Base-by-base conservation (phyloP, 2,329 filamentous ascomycete genomes). In the Zymoseptoria ardabiliae region DNA sequence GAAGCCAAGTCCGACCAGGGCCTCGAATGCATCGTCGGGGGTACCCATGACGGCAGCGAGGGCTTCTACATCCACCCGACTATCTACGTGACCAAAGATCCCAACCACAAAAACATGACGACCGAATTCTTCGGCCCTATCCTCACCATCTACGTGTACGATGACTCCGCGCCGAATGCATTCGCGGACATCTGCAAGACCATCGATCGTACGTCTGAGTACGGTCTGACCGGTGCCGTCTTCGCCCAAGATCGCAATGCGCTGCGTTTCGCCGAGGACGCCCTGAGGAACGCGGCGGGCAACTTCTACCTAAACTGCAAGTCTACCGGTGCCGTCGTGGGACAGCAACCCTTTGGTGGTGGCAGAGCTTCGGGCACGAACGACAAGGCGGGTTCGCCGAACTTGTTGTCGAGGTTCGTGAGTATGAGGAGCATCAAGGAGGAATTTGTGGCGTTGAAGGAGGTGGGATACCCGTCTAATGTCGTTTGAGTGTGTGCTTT, bases 281-380 rank as follows among this genome's bases (percentile, higher is more conserved):
- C 80, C 61, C 79, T 93, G 56, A 80, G 88, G 64, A 85, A 91
- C 71, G 78, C 86, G 0, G 89, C 89, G 0, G 89, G 89, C 50
- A 93, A 93, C 78, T 92, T 92, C 73, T 93, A 93, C 77, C 81
- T 93, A 76, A 93, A 92, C 78, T 89, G 86, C 79, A 92, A 92
- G 82, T 87, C 78, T 61, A 84, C 81, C 2, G 81, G 78, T 55
- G 72, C 77, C 61, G 74, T 78, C 65, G 71, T 75, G 8, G 73
- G 70, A 2, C 73, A 75, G 65, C 73, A 75, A 65, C 72, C 72
- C 4, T 75, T 75, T 58, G 81, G 81, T 59, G 81, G 81, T 48
- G 80, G 79, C n/a, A 75, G 81, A 60, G 79, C 80, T 13, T 80
- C 77, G 55, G 81, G 81, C 10, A 84, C 81, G 21, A 83, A 83